phyloP scores from a whole-genome alignment of 2,329 filamentous ascomycete genomes.

The Aspergillus aculeatus region DNA sequence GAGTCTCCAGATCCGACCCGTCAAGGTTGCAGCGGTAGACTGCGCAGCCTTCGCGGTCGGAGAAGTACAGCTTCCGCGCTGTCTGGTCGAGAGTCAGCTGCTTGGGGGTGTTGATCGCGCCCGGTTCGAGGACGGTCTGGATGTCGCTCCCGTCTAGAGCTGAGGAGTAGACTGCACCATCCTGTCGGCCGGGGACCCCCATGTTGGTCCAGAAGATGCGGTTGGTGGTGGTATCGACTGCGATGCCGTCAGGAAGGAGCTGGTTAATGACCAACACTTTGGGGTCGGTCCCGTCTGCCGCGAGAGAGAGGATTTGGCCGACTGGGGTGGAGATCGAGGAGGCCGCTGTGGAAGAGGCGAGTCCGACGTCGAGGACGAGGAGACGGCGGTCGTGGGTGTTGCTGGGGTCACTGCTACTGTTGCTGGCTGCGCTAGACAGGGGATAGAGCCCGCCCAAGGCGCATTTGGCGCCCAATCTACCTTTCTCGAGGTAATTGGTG shows the following conservation, averaged over 20 bases:
- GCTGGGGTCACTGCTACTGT: too few species aligned
- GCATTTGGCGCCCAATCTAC: conserved; percentile 50
- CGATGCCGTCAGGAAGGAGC: conserved; percentile 48
- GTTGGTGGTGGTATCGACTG: conserved; percentile 31
- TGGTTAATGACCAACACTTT: conserved; percentile 16
- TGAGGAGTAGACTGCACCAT: conserved; percentile 48
- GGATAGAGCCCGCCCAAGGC: conserved; percentile 44
- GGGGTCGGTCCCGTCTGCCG: conserved; percentile 19
- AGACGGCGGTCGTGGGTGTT: not conserved
- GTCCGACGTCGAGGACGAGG: conserved; percentile 25
- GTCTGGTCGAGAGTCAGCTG: conserved; percentile 36
- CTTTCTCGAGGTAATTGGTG: conserved; percentile 47
- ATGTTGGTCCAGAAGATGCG: conserved; percentile 54
- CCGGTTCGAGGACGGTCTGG: conserved; percentile 44
- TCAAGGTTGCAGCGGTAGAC: conserved; percentile 39
- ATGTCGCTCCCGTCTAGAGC: conserved; percentile 52
- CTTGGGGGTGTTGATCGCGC: conserved; percentile 52
- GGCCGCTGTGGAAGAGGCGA: conserved; percentile 10
- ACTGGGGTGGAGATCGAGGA: conserved; percentile 8
- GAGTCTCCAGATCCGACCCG: conserved; percentile 32
- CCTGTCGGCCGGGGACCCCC: conserved; percentile 41
- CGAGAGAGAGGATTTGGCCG: conserved; percentile 21
- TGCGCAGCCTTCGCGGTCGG: conserved; percentile 46
- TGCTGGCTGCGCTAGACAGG: not conserved
- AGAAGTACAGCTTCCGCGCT: conserved; percentile 39